Evolutionary conservation across 1,139 yeast genomes (phyloP).

Genomic region (Geotrichum cucujoidarum): DNA sequence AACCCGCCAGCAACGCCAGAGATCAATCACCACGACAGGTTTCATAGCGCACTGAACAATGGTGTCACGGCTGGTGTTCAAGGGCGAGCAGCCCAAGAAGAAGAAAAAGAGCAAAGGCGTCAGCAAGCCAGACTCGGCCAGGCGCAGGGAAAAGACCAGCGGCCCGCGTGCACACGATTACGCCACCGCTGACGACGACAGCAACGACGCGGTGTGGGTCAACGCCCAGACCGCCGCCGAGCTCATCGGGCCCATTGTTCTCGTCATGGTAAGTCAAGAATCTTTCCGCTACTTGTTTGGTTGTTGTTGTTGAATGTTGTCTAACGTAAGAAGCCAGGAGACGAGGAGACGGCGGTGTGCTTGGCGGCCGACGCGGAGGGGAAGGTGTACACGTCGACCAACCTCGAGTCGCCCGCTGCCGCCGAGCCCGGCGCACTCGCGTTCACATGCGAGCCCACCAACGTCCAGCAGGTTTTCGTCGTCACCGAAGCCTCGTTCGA

Average conservation of each 20-base stretch:
- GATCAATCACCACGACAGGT: too few relatives aligned
- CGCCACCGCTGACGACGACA: constrained; percentile 12
- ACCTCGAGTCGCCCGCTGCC: constrained; percentile 25
- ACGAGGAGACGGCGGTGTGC: constrained; percentile 23
- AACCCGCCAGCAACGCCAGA: too few relatives aligned
- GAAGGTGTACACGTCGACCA: constrained; percentile 25
- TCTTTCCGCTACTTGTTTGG: too few relatives aligned
- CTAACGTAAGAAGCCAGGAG: constrained; percentile 6
- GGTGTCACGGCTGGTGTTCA: constrained; percentile 44
- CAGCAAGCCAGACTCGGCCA: constrained; percentile 5
- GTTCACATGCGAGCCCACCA: constrained; percentile 37
- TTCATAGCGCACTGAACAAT: too few relatives aligned
- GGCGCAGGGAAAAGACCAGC: constrained; percentile 6
- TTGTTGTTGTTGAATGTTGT: neutral
- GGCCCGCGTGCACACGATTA: constrained; percentile 8
- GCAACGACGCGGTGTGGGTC: constrained; percentile 39
- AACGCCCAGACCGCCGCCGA: constrained; percentile 34
- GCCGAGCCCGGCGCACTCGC: constrained; percentile 18
- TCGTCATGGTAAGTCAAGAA: constrained; percentile 23
- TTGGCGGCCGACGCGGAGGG: constrained; percentile 28
- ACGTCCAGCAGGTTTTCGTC: constrained; percentile 40
- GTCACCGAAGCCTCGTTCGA: constrained; percentile 30
- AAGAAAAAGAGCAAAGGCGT: constrained; percentile 24
- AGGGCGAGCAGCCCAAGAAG: constrained; percentile 40
- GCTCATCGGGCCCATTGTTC: constrained; percentile 40